Evolutionary conservation across 805 yeast genomes (phyloP), one percentile per base, ranked within the genome.

Genomic region (Pichia heedii): DNA sequence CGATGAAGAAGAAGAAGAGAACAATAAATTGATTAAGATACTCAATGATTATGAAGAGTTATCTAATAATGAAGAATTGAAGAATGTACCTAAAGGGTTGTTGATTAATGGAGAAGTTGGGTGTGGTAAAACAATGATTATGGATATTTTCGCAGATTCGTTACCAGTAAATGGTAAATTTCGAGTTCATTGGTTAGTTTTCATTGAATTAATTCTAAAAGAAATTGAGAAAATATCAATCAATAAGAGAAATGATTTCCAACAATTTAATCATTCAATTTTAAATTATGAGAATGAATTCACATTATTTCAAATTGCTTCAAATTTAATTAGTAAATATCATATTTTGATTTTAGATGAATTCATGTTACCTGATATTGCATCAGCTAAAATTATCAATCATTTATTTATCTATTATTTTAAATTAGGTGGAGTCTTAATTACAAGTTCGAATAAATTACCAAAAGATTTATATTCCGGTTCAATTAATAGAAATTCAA

Each of bases 311-410:
- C 85, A 81, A 54, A 67, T 82, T 20, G 87, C 88, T 6, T 75
- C 77, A 41, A 78, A 71, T 41, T 68, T 82, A 78, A 71, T 81
- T 26, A 58, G 63, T 13, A 69, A 68, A 46, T 76, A 71, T 53
- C 78, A 85, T 2, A 65, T 82, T 13, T 58, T 82, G 46, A 66
- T 81, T 58, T 60, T 82, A 34, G 89, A 82, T 56, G 89, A 83
- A 57, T 82, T 82, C 61, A 79, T 81, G 83, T 56, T 82, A 26
- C 89, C 89, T 0, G 89, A 82, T 55, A 69, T 83, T 32, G 84
- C 87, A 0, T 73, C 84, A 20, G 88, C 86, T 1, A 81, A 79
- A 52, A 78, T 82, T 32, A 64, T 82, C 44, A 76, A 78, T 56
- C 68, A 79, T 13, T 59, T 82, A 40, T 79, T 82, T 60, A 77